These are phyloP conservation scores for Phaeosphaeriaceae sp. DNA, from an alignment of 2,329 filamentous ascomycete genomes.

Conservation along the genomic window DNA sequence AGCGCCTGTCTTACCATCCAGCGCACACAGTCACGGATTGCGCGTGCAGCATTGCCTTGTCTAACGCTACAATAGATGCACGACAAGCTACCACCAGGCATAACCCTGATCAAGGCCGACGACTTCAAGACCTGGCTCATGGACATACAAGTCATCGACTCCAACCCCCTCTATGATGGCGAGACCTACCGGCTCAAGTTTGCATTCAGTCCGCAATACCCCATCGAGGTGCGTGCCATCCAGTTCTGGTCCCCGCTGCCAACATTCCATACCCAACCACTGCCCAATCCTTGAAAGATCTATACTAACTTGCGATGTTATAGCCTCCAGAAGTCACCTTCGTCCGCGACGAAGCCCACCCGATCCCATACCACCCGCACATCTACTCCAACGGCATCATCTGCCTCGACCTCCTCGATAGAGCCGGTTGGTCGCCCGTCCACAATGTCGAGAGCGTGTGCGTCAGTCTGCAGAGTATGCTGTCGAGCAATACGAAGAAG, in stretches of 20 bases:
- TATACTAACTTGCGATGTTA: neutral
- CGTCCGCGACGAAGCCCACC: conserved; percentile 65
- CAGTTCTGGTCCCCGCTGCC: neutral
- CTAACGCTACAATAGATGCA: conserved; percentile 56
- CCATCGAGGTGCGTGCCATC: conserved; percentile 68
- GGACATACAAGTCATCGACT: conserved; percentile 89
- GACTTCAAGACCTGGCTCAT: conserved; percentile 90
- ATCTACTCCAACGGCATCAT: conserved; percentile 99
- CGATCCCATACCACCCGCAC: conserved; percentile 93
- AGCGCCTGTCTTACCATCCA: neutral
- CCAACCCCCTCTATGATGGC: conserved; percentile 84
- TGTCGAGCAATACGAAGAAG: conserved; percentile 91
- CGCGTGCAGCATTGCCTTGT: neutral
- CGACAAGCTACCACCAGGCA: conserved; percentile 69
- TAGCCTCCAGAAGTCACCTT: conserved; percentile 96
- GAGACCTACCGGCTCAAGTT: conserved; percentile 88
- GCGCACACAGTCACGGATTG: neutral
- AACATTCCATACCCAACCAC: neutral
- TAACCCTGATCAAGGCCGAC: conserved; percentile 80
- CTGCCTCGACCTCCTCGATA: conserved; percentile 89
- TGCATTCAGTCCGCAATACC: conserved; percentile 82
- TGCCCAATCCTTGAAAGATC: neutral
- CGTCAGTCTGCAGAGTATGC: conserved; percentile 97
- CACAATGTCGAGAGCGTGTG: conserved; percentile 97
- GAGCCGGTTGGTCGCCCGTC: conserved; percentile 92